Evolutionary conservation across 495 filamentous ascomycete species (phyloP), one percentile per base, ranked within the genome.

Genomic region (Tuber umbilicatum): DNA sequence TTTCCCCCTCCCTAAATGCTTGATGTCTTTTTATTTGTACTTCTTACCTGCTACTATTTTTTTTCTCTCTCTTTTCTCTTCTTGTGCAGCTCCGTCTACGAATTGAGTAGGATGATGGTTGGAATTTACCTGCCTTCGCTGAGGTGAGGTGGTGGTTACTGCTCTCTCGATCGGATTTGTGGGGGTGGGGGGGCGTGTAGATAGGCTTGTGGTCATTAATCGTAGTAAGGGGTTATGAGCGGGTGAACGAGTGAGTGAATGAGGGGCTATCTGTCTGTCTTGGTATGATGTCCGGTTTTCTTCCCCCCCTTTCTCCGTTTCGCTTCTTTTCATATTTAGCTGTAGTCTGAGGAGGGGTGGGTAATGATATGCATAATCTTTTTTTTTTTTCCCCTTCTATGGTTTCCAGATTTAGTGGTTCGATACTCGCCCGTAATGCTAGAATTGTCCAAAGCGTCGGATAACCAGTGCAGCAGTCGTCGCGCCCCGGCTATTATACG

Each of bases 201-300:
- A 50, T 50, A 50, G 21, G 47, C 7, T n/a, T n/a, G 47, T 23
- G 21, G 21, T 50, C 23, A 21, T 21, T 47, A 47, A 19, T 47
- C 19, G 16, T 45, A 19, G 42, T 45, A 16, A 5, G 21, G 23
- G 23, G 43, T 5, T 2, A 45, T 45, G 43, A 19, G 17, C 5
- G 16, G 17, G 43, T 45, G 43, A 19, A 17, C 5, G 17, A 45
- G 39, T 40, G 39, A 40, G 39, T n/a, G n/a, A n/a, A n/a, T 5
- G 41, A 42, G 42, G 14, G 42, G 42, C 5, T 19, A 45, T 16
- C 7, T 50, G 21, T 43, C 60, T 39, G n/a, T 37, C 5, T 21
- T 73, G 31, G 72, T 69, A 41, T 67, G 38, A 67, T n/a, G 67
- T 68, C 31, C 16, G 38, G 47, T n/a, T 68, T 35, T 67, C 6